phyloP scores from a whole-genome alignment of 2,329 filamentous ascomycete species.

The Tolypocladium tropicale region DNA sequence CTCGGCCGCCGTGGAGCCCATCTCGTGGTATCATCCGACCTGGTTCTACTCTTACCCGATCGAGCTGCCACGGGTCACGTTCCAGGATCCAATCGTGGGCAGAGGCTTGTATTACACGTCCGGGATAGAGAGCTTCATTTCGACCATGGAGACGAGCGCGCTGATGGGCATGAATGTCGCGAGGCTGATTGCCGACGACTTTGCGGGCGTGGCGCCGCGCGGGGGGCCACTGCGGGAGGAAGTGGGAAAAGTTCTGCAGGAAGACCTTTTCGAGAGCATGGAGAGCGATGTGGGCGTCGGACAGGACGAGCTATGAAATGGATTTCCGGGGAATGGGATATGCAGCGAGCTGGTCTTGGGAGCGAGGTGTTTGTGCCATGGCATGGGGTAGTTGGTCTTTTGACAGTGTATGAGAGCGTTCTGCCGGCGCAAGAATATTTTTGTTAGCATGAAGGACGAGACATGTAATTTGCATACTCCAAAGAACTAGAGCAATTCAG shows the following conservation, averaged over 20 bases:
- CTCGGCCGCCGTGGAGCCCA: slow-evolving; percentile 22
- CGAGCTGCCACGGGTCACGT: slow-evolving; percentile 73
- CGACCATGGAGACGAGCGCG: slow-evolving; percentile 93
- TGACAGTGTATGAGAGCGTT: no score
- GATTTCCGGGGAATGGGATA: not conserved
- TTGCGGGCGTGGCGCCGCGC: slow-evolving; percentile 14
- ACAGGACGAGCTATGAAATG: slow-evolving; percentile 6
- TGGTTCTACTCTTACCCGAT: slow-evolving; percentile 80
- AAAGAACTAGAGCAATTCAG: not conserved
- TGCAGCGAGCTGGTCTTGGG: not conserved
- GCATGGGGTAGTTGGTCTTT: not conserved
- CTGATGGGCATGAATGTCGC: slow-evolving; percentile 86
- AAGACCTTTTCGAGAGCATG: slow-evolving; percentile 9
- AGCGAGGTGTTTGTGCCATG: not conserved
- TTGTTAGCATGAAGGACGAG: no score
- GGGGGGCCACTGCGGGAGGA: not conserved
- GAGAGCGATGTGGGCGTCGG: slow-evolving; percentile 8
- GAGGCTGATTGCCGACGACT: slow-evolving; percentile 55
- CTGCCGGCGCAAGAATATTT: no score
- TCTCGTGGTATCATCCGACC: slow-evolving; percentile 71
- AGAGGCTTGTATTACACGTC: slow-evolving; percentile 60
- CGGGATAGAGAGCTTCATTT: slow-evolving; percentile 87
- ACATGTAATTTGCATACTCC: no score
- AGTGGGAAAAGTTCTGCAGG: not conserved
- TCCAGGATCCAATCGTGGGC: slow-evolving; percentile 67